Base-by-base conservation (phyloP, 1,284 basidiomycete species). In the Wolfiporia cocos region DNA sequence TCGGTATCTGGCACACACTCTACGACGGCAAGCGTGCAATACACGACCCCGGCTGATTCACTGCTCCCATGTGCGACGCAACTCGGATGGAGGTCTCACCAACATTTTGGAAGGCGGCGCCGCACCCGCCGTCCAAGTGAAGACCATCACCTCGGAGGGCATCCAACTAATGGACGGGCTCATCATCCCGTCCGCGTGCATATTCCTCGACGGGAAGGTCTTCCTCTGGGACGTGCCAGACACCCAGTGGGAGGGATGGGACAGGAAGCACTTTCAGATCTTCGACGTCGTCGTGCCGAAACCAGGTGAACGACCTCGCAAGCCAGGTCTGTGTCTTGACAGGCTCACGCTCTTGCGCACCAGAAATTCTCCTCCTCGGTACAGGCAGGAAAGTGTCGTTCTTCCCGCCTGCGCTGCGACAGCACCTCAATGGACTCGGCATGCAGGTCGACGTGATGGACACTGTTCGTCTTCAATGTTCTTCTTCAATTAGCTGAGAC, bases 391-490 rank as follows among this genome's bases (percentile, higher is more conserved):
- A 70, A 5, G 76, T 86, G 10, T 64, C 80, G 3, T 83, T 86
- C 38, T 81, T 86, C 2, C 93, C 94, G 12, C 71, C 74, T 4
- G 64, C 65, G 20, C 62, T 97, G 18, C 71, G 82, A 15, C 69
- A 77, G 32, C 79, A 92, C 61, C 57, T 97, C 34, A 86, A 75
- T 47, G 68, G 74, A 30, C 61, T 92, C 29, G 94, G 94, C 5
- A 89, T 97, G 47, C 91, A 93, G 56, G 65, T 94, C 35, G 95
- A 98, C 52, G 73, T 92, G n/a, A 92, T 95, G 83, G 90, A 93
- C 59, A 92, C 92, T 36, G 94, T 94, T 56, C 47, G 83, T 73
- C 5, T 38, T 17, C 4, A n/a, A n/a, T n/a, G n/a, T n/a, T 18
- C 5, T n/a, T n/a, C n/a, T n/a, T n/a, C n/a, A n/a, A n/a, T n/a